Conservation (phyloP, 108 stramenopile genomes). For the Cyclostephanos invisitatus region DNA sequence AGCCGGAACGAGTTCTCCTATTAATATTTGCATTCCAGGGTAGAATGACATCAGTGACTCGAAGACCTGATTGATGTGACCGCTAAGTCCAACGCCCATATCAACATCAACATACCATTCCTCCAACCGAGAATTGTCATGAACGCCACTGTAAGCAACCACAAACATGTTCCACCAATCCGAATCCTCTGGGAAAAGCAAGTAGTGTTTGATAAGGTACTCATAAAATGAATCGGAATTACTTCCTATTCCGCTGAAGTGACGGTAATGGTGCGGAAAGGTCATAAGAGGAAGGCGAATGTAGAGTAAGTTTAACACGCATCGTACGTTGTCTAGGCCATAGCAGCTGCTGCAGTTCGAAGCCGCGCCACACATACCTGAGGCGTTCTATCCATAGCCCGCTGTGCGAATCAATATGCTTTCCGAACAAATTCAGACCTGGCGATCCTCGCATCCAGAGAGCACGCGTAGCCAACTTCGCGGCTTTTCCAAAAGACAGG, state of each 20-base stretch:
- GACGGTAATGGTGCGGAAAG: no score
- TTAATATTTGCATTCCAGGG: conserved; percentile 89
- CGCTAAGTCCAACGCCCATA: conserved; percentile 59
- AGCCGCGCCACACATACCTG: not conserved
- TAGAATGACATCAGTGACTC: conserved; percentile 95
- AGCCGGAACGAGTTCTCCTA: conserved; percentile 81
- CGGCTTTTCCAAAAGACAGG: conserved; percentile 66
- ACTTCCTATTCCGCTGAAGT: conserved; percentile 83
- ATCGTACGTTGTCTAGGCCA: no score
- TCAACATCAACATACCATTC: conserved; percentile 95
- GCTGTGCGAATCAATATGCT: conserved; percentile 84
- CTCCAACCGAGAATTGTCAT: conserved; percentile 67
- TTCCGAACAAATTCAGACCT: conserved; percentile 74
- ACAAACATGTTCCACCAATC: conserved; percentile 86
- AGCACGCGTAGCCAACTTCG: conserved; percentile 69
- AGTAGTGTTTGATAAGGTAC: conserved; percentile 75
- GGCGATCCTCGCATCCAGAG: conserved; percentile 71
- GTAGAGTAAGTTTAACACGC: no score
- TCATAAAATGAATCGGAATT: conserved; percentile 97
- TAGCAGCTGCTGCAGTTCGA: no score
- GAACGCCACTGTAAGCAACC: conserved; percentile 68
- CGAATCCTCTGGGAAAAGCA: conserved; percentile 81
- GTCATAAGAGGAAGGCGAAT: no score
- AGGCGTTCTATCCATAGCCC: conserved; percentile 87
- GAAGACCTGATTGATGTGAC: conserved; percentile 56